Evolutionary conservation across 768 basidiomycete genomes (phyloP).

Genomic region (Hypholoma fasciculare): DNA sequence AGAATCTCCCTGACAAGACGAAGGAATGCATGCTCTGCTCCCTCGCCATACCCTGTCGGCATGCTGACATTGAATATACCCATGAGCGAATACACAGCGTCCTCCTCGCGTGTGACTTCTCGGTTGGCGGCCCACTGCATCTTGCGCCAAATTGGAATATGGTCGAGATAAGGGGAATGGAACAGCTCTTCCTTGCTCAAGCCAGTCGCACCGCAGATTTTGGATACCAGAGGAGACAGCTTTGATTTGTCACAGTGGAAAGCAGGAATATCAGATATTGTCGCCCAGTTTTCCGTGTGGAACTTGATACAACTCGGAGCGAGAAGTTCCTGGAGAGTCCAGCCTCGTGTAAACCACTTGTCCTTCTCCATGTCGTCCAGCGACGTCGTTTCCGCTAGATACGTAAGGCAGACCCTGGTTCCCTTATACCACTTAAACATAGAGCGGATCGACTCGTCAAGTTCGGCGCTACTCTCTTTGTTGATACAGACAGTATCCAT

Average conservation of each 20-base stretch:
- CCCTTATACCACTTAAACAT: not conserved
- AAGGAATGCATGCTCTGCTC: not conserved
- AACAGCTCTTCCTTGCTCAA: not conserved
- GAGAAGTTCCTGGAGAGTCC: not conserved
- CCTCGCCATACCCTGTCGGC: not conserved
- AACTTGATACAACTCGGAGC: not conserved
- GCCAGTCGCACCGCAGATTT: not conserved
- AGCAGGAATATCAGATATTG: not conserved
- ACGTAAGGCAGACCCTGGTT: not conserved
- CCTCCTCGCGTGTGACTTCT: not conserved
- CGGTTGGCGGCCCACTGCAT: not conserved
- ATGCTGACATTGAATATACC: not conserved
- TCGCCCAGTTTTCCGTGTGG: not conserved
- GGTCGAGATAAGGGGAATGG: too few relatives aligned
- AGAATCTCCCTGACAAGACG: not conserved
- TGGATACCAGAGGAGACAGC: too few relatives aligned
- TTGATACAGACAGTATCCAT: not conserved
- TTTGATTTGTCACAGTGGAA: not conserved
- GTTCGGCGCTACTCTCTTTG: slow-evolving; percentile 1
- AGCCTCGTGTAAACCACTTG: not conserved
- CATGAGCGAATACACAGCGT: not conserved
- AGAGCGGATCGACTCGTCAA: slow-evolving; percentile 1
- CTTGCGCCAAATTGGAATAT: not conserved
- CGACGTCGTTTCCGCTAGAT: not conserved
- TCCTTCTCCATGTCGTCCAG: not conserved